Base-by-base conservation (phyloP, 2,329 filamentous ascomycete genomes). In the Epichloe glyceriae region DNA sequence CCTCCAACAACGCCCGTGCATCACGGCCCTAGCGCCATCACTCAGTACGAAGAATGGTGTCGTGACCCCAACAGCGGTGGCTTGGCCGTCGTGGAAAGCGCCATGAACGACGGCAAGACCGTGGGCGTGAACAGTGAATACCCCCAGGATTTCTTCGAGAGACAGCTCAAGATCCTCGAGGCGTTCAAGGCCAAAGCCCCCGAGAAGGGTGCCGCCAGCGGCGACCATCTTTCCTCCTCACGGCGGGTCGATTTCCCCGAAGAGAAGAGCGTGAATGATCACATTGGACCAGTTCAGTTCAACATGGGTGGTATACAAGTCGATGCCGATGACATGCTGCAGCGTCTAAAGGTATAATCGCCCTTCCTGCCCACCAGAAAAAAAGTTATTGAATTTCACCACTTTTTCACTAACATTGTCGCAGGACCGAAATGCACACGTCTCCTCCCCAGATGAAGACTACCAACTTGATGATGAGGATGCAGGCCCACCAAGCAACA, bases 241-340 rank as follows among this genome's bases (percentile, higher is more conserved):
- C 57, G 60, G 20, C 58, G 59, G n/a, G 46, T 58, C 5, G 66
- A 67, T 60, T 55, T 69, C 42, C 58, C 64, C n/a, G 67, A 67
- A 14, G 67, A 71, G 55, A 74, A 71, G 55, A 72, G 68, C 55
- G 73, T 78, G 50, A 83, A 82, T 58, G 86, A 91, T 61, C 89
- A 95, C 60, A 95, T 95, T 61, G 90, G 90, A 0, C 89, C 90
- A 0, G 89, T 96, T 56, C 89, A 95, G 63, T 96, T 97, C 71
- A 98, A 98, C 65, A 93, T 98, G 78, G 93, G 93, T 41, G 93
- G 93, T 49, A 96, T 98, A 55, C 89, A 95, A 64, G 87, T 95
- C 33, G 89, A 96, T 67, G 89, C 89, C 8, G 90, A 95, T 62
- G 89, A 95, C 61, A 93, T 94, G 85, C 70, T 95, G 52, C 85